Conservation (phyloP, 2,329 filamentous ascomycete genomes). For the Alternaria infectoria region DNA sequence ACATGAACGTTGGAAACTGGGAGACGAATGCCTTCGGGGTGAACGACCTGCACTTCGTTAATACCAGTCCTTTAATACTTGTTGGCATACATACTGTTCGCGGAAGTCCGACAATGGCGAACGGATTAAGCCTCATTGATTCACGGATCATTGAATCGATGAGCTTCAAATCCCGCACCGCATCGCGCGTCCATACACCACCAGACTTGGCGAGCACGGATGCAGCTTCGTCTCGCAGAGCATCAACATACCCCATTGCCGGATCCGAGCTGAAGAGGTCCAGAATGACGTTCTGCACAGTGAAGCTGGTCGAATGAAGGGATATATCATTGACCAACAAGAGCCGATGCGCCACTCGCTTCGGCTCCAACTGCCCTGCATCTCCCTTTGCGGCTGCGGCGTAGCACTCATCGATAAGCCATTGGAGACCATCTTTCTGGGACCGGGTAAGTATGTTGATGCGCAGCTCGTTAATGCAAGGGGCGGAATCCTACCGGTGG, state of each 20-base stretch:
- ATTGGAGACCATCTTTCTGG: conserved; percentile 24
- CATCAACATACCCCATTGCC: conserved; percentile 14
- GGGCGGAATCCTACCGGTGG: conserved; percentile 10
- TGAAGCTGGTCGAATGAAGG: conserved; percentile 19
- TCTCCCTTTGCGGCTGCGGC: conserved; percentile 15
- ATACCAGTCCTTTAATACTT: not conserved
- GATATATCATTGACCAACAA: conserved; percentile 23
- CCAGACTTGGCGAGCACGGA: conserved; percentile 10
- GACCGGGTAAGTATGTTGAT: not conserved
- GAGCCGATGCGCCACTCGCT: conserved; percentile 20
- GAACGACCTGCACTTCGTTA: conserved; percentile 16
- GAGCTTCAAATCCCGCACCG: conserved; percentile 17
- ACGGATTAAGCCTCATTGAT: conserved; percentile 23
- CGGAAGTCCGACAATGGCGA: conserved; percentile 17
- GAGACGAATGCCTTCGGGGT: conserved; percentile 13
- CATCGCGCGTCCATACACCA: conserved; percentile 19
- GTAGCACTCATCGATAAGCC: conserved; percentile 22
- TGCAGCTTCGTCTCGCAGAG: conserved; percentile 16
- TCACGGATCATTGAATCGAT: conserved; percentile 22
- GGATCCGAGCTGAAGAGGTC: conserved; percentile 22
- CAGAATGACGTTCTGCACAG: conserved; percentile 20
- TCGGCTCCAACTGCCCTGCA: conserved; percentile 15
- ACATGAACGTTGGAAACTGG: conserved; percentile 13
- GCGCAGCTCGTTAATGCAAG: not conserved
- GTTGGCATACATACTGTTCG: conserved; percentile 12